Conservation (phyloP, 2,329 filamentous ascomycete species). For the Leptographium radiaticola region DNA sequence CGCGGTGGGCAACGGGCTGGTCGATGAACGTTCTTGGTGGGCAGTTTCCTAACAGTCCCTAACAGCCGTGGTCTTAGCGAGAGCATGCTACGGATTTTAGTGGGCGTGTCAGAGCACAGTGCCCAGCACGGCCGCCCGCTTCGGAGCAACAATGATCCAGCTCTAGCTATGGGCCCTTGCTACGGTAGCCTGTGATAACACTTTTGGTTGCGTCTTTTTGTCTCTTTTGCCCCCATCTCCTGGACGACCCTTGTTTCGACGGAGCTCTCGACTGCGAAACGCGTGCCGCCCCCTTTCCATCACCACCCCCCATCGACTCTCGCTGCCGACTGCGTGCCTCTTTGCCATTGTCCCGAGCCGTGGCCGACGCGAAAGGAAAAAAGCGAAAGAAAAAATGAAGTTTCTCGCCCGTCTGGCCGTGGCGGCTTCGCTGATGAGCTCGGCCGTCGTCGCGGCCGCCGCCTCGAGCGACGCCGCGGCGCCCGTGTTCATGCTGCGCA, state of each 20-base stretch:
- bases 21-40: no score
- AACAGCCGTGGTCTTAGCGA: no score
- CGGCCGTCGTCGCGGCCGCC: constrained; percentile 23
- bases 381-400: constrained; percentile 15
- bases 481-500: constrained; percentile 39
- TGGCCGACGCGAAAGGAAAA: background rate
- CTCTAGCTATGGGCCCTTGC: background rate
- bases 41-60: no score
- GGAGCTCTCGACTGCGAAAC: no score
- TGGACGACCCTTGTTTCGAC: no score
- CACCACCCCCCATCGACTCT: background rate
- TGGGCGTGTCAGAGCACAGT: background rate
- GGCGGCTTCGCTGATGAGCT: constrained; percentile 17
- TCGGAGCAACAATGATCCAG: constrained; percentile 6
- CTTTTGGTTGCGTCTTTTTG: background rate
- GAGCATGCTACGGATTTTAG: background rate
- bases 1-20: no score
- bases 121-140: background rate
- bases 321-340: background rate
- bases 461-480: constrained; percentile 29
- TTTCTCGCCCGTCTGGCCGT: constrained; percentile 17
- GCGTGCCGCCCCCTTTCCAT: background rate
- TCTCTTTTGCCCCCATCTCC: background rate
- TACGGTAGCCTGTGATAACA: background rate
- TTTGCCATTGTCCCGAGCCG: background rate